Conservation (phyloP, 1,139 yeast species). For the Geotrichum aggregatum region DNA sequence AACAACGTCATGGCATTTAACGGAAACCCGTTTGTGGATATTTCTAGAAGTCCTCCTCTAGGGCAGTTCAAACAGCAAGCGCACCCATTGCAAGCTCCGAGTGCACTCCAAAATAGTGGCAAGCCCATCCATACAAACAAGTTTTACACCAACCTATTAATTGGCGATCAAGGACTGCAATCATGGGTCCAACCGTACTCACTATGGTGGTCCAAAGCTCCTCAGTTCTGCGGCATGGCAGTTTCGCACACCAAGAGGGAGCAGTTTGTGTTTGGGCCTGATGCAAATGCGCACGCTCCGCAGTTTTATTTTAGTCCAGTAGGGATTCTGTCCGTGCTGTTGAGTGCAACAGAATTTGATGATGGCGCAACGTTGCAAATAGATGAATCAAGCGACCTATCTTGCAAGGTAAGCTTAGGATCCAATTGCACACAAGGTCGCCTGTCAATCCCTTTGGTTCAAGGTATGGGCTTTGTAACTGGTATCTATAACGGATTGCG, state of each 20-base stretch:
- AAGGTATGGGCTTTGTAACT: slow-evolving; percentile 75
- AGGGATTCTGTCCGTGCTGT: slow-evolving; percentile 38
- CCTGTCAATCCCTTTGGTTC: slow-evolving; percentile 45
- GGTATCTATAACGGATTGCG: slow-evolving; percentile 62
- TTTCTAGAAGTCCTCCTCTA: slow-evolving; percentile 48
- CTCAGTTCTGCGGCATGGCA: slow-evolving; percentile 53
- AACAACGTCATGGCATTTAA: slow-evolving; percentile 21
- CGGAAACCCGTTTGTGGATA: slow-evolving; percentile 31
- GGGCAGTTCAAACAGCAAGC: slow-evolving; percentile 48
- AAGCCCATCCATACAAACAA: slow-evolving; percentile 72
- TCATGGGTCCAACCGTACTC: slow-evolving; percentile 84
- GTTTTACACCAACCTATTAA: slow-evolving; percentile 72
- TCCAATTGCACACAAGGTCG: slow-evolving; percentile 57
- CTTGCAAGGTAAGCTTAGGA: slow-evolving; percentile 51
- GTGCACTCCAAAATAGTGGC: slow-evolving; percentile 36
- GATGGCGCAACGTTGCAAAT: slow-evolving; percentile 30
- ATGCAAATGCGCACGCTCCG: slow-evolving; percentile 34
- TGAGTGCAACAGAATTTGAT: slow-evolving; percentile 36
- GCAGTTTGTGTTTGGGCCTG: slow-evolving; percentile 65
- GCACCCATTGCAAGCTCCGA: slow-evolving; percentile 47
- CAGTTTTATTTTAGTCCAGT: slow-evolving; percentile 41
- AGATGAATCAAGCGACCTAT: slow-evolving; percentile 41
- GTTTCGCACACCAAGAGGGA: slow-evolving; percentile 58
- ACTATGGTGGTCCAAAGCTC: slow-evolving; percentile 54
- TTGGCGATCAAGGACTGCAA: slow-evolving; percentile 59